Conservation (phyloP, 768 basidiomycete species). For the Kwoniella dendrophila region DNA sequence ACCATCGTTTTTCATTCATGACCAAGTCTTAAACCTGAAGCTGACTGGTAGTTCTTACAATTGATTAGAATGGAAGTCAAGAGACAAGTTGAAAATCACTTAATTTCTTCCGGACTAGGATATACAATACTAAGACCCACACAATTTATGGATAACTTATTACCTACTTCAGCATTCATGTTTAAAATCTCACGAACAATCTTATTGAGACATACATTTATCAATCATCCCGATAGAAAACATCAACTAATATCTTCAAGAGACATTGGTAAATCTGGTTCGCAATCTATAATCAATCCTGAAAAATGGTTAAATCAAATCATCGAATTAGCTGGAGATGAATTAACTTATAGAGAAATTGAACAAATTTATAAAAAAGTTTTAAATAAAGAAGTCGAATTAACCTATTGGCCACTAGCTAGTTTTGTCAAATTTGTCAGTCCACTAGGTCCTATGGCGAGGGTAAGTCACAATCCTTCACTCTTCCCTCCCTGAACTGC, state of each 20-base stretch:
- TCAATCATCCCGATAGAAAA: conserved; percentile 26
- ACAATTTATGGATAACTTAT: conserved; percentile 39
- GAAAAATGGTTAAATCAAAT: conserved; percentile 7
- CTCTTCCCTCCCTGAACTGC: not conserved
- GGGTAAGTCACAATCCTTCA: conserved; percentile 15
- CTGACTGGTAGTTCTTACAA: not conserved
- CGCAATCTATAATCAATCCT: conserved; percentile 23
- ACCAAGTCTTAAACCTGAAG: too few relatives aligned
- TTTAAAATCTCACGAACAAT: conserved; percentile 30
- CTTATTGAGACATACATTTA: conserved; percentile 22
- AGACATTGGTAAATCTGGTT: conserved; percentile 32
- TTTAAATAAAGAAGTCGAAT: conserved; percentile 11
- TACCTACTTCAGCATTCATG: conserved; percentile 20
- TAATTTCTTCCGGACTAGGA: conserved; percentile 16
- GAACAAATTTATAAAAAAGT: conserved; percentile 27
- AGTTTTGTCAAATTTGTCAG: conserved; percentile 23
- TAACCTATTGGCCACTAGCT: conserved; percentile 18
- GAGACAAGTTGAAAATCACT: conserved; percentile 28
- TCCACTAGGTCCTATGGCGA: conserved; percentile 6
- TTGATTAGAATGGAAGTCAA: conserved; percentile 33
- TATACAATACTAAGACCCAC: conserved; percentile 30
- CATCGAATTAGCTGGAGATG: conserved; percentile 29
- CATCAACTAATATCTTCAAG: conserved; percentile 29
- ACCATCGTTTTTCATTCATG: too few relatives aligned
- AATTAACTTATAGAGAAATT: conserved; percentile 19